phyloP scores from a whole-genome alignment of 139 green algal species.

The Coelastrella sp. region DNA sequence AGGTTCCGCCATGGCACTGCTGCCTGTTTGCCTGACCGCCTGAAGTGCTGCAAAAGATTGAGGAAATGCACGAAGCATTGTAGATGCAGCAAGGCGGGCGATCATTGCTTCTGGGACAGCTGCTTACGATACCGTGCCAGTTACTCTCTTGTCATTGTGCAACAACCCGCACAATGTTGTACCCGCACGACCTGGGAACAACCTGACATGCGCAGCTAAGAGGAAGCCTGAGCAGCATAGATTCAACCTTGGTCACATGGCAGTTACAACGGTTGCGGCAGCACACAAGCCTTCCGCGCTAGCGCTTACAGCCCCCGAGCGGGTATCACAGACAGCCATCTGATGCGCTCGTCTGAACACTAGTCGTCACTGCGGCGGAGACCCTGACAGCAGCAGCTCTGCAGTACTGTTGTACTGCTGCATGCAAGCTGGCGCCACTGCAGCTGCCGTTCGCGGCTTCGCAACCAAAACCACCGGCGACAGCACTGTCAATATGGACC shows the following conservation, averaged over 20 bases:
- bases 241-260: no score
- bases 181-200: no score
- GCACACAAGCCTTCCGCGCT: no score
- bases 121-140: background rate
- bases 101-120: background rate
- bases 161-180: no score
- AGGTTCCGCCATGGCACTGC: conserved; percentile 10
- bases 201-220: no score
- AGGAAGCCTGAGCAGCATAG: no score
- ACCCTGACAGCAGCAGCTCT: background rate
- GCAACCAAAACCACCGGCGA: background rate
- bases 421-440: background rate
- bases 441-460: background rate
- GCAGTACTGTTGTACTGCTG: conserved; percentile 8
- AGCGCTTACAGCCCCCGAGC: no score
- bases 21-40: background rate
- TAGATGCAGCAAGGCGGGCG: background rate
- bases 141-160: background rate
- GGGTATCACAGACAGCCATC: no score
- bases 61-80: background rate
- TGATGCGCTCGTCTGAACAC: no score
- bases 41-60: no score
- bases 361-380: no score
- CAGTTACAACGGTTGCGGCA: no score
- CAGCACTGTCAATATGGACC: background rate